Conservation (phyloP, 2,329 filamentous ascomycete species). For the Orbilia ellipsospora region DNA sequence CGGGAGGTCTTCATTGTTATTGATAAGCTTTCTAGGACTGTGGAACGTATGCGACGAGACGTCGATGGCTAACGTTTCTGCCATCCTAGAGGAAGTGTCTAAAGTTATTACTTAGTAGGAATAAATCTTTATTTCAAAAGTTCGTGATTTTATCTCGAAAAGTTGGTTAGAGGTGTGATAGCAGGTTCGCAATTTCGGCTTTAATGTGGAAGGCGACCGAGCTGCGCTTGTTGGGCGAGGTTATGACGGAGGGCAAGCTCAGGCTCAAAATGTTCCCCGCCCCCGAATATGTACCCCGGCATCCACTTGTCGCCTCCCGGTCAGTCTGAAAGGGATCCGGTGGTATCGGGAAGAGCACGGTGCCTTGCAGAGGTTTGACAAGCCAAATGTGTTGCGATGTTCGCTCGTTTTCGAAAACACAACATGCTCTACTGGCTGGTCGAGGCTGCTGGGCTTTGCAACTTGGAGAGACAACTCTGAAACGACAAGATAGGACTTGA, state of each 20-base stretch:
- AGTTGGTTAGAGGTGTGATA: no score
- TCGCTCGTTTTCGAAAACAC: background rate
- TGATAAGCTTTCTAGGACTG: slow-evolving; percentile 80
- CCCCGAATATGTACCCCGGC: background rate
- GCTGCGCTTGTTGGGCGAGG: background rate
- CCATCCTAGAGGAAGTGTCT: slow-evolving; percentile 17
- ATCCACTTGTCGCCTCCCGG: no score
- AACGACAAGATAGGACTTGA: no score
- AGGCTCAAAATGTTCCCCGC: background rate
- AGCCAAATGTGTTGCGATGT: slow-evolving; percentile 9
- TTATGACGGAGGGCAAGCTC: slow-evolving; percentile 19
- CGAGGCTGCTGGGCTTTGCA: no score
- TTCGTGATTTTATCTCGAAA: no score
- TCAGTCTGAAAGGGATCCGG: no score
- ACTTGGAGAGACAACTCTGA: no score
- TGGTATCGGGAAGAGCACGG: background rate
- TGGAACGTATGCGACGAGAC: slow-evolving; percentile 69
- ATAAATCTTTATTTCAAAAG: no score
- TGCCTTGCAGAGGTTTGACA: background rate
- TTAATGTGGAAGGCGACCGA: no score
- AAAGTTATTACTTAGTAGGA: background rate
- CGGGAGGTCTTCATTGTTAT: slow-evolving; percentile 83
- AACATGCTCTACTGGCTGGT: no score
- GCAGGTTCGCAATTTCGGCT: no score
- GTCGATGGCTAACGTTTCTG: slow-evolving; percentile 36